Evolutionary conservation across 2,329 filamentous ascomycete genomes (phyloP).

Genomic region (Chaetothyriales sp.): DNA sequence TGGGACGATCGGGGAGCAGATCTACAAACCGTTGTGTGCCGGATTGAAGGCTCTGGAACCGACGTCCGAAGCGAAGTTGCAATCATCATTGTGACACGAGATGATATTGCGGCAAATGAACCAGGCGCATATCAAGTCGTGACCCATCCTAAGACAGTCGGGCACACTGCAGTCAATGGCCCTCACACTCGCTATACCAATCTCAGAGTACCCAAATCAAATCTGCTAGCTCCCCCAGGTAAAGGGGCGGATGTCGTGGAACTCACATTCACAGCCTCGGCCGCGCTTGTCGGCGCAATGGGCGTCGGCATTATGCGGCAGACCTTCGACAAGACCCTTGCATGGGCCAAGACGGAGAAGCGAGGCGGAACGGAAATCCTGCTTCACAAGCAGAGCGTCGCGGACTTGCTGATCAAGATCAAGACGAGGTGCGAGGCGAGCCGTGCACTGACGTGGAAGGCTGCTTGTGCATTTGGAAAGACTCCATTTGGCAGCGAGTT

Average conservation of each 20-base stretch:
- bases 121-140: constrained; percentile 34
- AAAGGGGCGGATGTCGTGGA: constrained; percentile 32
- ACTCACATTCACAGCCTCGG: constrained; percentile 32
- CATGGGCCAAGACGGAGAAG: constrained; percentile 36
- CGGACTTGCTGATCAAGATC: constrained; percentile 39
- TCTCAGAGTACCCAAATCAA: constrained; percentile 34
- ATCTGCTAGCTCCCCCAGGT: constrained; percentile 35
- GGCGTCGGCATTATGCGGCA: constrained; percentile 40
- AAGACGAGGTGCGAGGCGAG: constrained; percentile 40
- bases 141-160: constrained; percentile 32
- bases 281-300: constrained; percentile 43
- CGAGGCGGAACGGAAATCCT: constrained; percentile 34
- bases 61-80: constrained; percentile 29
- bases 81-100: constrained; percentile 38
- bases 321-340: constrained; percentile 39
- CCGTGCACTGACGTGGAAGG: constrained; percentile 41
- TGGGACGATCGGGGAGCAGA: constrained; percentile 42
- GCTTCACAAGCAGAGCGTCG: constrained; percentile 37
- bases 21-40: constrained; percentile 13
- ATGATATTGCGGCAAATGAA: constrained; percentile 34
- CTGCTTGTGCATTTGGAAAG: constrained; percentile 32
- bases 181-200: constrained; percentile 37
- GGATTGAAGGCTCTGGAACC: too few species aligned
- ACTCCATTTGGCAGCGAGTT: constrained; percentile 33
- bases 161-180: constrained; percentile 37